A percentile compares a stretch with the other conserved stretches of the same genome.
phyloP scores from a whole-genome alignment of 2,329 filamentous ascomycete species.

The Alternaria sp. region DNA sequence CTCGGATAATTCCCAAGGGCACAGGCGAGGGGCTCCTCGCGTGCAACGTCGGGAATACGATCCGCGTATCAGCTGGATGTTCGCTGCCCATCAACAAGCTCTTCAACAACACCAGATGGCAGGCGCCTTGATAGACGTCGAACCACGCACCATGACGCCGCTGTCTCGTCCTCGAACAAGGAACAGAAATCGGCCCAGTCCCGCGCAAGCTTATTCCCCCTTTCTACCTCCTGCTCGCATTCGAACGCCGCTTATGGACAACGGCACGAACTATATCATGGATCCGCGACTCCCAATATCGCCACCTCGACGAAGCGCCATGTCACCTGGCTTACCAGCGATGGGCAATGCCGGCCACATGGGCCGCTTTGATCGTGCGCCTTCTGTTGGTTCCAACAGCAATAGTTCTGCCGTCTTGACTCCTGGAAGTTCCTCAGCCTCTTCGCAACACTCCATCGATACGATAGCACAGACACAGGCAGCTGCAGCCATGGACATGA shows the following conservation, averaged over 20 bases:
- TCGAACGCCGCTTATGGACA: conserved; percentile 44
- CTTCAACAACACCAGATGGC: conserved; percentile 43
- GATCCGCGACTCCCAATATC: conserved; percentile 36
- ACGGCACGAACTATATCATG: conserved; percentile 30
- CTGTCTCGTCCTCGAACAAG: conserved; percentile 48
- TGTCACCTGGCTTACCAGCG: conserved; percentile 28
- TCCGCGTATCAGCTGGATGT: conserved; percentile 51
- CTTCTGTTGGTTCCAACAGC: conserved; percentile 38
- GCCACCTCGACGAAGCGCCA: conserved; percentile 35
- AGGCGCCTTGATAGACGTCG: conserved; percentile 43
- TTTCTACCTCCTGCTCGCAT: conserved; percentile 43
- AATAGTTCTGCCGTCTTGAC: conserved; percentile 38
- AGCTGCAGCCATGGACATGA: conserved; percentile 39
- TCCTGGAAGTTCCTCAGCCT: conserved; percentile 36
- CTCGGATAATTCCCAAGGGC: conserved; percentile 47
- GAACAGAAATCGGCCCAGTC: conserved; percentile 48
- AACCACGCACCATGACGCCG: conserved; percentile 47
- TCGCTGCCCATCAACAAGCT: conserved; percentile 49
- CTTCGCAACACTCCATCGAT: conserved; percentile 35
- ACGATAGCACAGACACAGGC: conserved; percentile 37
- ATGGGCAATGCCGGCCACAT: conserved; percentile 18
- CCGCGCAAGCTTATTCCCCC: conserved; percentile 44
- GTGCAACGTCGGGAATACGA: conserved; percentile 46
- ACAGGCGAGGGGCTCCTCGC: conserved; percentile 27
- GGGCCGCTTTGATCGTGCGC: conserved; percentile 29